Base-by-base conservation (phyloP, 805 yeast genomes). In the Metschnikowia bowlesiae region DNA sequence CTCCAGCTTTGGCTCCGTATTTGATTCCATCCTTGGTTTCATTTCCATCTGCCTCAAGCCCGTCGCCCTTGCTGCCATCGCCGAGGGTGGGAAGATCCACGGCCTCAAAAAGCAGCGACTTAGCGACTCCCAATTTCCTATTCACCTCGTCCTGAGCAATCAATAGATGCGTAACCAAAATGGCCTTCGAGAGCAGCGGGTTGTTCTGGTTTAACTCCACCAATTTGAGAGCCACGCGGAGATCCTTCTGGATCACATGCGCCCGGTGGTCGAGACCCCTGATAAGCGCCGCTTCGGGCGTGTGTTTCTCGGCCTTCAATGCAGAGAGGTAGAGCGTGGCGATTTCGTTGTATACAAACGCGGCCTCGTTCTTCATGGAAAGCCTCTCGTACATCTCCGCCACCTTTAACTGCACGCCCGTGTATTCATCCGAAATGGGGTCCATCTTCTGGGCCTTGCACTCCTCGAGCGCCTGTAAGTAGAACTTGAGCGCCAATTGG, bases 311-410 rank as follows among this genome's bases (percentile, higher is more conserved):
- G 5, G 69, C 70, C 31, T 72, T 72, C 52, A 84, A 69, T 13
- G 79, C 80, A 11, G 79, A 75, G 54, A 81, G 73, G 61, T 82
- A 85, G 36, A 80, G 69, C 3, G 83, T 74, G 11, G 83, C 79
- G 44, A 88, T 70, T 59, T 87, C 92, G 50, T 80, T 72, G 66
- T 88, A 90, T 8, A 88, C 68, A 54, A 75, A 73, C 35, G 80
- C 74, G 0, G 96, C 95, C 47, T 85, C 86, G 11, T 80, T 80
- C 32, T 62, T 56, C 81, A 79, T 75, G 18, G 74, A 76, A 57
- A 89, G 66, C 38, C 84, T 74, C 60, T 89, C 96, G 62, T 82
- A 87, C 89, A 89, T 85, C 61, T 90, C 96, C 9, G 86, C 96
- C 34, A 89, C 72, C 61, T 91, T 89, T 64, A 92, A 73, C 61